Base-by-base conservation (phyloP, 805 yeast genomes). In the Groenewaldozyma salmanticensis region DNA sequence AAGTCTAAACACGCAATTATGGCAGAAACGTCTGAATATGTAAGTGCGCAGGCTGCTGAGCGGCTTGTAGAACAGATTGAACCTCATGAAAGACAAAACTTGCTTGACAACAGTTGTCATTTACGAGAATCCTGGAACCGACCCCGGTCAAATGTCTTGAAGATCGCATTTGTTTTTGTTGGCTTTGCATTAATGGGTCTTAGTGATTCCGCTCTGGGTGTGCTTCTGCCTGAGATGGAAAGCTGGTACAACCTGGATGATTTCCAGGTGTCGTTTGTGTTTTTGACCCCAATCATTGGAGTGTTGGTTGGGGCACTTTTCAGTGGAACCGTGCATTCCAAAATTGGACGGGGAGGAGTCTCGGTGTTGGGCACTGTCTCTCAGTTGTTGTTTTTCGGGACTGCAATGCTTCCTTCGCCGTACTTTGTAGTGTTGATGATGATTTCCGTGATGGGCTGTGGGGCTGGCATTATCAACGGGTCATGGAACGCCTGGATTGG, bases 191-290 rank as follows among this genome's bases (percentile, higher is more conserved):
- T 74, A 2, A 58, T 74, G 48, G 86, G 86, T 0, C 52, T 77
- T 7, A 66, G 69, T 4, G 85, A 79, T 48, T 81, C 77, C 52
- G 66, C 80, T 0, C 54, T 76, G n/a, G 85, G 85, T 0, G 67
- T 83, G 0, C 52, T 78, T 24, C 62, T 79, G 44, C 81, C 81
- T 2, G 61, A 68, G 31, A 45, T 77, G n/a, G 68, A 74, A 39
- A 55, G 55, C 3, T 57, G 70, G 35, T 79, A 75, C 53, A 27
- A 58, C 1, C 65, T 77, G 3, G 62, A 70, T 45, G 74, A 79
- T 48, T 55, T 71, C 1, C 60, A 63, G 34, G 59, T 72, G 2
- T 70, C 81, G 2, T 52, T 67, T 32, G 51, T 78, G 3, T 77
- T 76, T 47, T 53, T 77, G 18, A 65, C 71, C 9, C 70, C 71